phyloP scores from a whole-genome alignment of 768 basidiomycete genomes.

The Boletus pseudopeckii region DNA sequence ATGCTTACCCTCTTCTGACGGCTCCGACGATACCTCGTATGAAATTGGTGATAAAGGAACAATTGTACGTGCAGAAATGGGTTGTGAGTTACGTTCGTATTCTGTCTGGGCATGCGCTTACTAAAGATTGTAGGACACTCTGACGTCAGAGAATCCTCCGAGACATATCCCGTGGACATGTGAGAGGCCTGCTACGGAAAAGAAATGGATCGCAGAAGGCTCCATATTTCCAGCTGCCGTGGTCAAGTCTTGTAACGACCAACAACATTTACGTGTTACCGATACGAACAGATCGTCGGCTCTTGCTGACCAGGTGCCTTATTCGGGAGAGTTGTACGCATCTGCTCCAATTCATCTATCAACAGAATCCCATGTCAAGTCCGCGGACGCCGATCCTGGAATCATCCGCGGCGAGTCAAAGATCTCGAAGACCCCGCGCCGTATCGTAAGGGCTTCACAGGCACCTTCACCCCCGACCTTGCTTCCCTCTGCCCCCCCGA shows the following conservation, averaged over 20 bases:
- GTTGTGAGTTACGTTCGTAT: conserved; percentile 24
- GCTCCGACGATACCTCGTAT: conserved; percentile 36
- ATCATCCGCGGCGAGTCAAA: conserved; percentile 6
- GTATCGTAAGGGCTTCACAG: conserved; percentile 1
- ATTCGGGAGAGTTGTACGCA: conserved; percentile 1
- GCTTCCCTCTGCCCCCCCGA: not conserved
- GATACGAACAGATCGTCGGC: not conserved
- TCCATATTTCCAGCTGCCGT: conserved; percentile 26
- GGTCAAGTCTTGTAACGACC: conserved; percentile 4
- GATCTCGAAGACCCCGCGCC: not conserved
- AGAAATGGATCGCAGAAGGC: conserved; percentile 31
- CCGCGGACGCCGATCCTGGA: conserved; percentile 7
- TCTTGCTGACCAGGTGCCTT: not conserved
- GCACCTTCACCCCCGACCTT: not conserved
- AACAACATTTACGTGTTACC: not conserved
- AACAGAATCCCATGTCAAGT: conserved; percentile 4
- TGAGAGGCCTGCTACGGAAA: conserved; percentile 18
- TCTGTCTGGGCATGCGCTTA: conserved; percentile 4
- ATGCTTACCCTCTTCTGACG: conserved; percentile 18
- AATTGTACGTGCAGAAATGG: conserved; percentile 34
- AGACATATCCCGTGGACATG: conserved; percentile 30
- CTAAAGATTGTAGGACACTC: conserved; percentile 14
- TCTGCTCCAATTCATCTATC: not conserved
- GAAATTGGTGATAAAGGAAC: conserved; percentile 34
- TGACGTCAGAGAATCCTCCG: conserved; percentile 21